Evolutionary conservation across 2,329 filamentous ascomycete species (phyloP).

Genomic region (Dactylonectria macrodidyma): DNA sequence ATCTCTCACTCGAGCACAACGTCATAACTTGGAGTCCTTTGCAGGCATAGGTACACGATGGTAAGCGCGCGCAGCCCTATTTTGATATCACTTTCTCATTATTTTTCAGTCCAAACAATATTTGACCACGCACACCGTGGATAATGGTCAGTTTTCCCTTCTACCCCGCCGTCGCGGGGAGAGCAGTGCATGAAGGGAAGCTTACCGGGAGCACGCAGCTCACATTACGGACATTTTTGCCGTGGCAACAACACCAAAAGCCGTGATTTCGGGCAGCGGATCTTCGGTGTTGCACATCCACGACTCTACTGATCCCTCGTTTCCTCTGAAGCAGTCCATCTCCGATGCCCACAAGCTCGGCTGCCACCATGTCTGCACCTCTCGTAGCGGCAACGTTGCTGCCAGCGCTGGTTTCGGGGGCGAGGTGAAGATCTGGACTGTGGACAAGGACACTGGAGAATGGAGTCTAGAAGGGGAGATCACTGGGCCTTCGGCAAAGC

Average conservation of each 20-base stretch:
- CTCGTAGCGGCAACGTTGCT: conserved; percentile 77
- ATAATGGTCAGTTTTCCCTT: conserved; percentile 75
- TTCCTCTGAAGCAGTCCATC: conserved; percentile 85
- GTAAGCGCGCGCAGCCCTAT: conserved; percentile 35
- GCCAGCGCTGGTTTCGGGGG: conserved; percentile 92
- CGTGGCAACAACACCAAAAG: conserved; percentile 80
- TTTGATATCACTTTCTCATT: conserved; percentile 17
- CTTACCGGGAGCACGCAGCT: conserved; percentile 64
- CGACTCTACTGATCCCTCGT: conserved; percentile 78
- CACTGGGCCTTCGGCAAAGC: conserved; percentile 62
- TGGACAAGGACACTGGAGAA: conserved; percentile 69
- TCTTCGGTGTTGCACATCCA: conserved; percentile 87
- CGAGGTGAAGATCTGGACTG: conserved; percentile 86
- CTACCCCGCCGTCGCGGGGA: conserved; percentile 50
- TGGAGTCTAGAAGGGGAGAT: conserved; percentile 64
- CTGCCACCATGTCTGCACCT: conserved; percentile 88
- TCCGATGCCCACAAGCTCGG: conserved; percentile 87
- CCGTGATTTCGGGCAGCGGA: conserved; percentile 88
- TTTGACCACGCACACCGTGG: conserved; percentile 90
- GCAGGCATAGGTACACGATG: conserved; percentile 40
- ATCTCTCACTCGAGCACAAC: conserved; percentile 46
- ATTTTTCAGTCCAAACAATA: conserved; percentile 92
- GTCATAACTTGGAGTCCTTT: conserved; percentile 35
- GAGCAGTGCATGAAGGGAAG: conserved; percentile 31
- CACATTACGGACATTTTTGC: conserved; percentile 90